Evolutionary conservation across 768 basidiomycete genomes (phyloP).

Genomic region (Leccinum truebloodii): DNA sequence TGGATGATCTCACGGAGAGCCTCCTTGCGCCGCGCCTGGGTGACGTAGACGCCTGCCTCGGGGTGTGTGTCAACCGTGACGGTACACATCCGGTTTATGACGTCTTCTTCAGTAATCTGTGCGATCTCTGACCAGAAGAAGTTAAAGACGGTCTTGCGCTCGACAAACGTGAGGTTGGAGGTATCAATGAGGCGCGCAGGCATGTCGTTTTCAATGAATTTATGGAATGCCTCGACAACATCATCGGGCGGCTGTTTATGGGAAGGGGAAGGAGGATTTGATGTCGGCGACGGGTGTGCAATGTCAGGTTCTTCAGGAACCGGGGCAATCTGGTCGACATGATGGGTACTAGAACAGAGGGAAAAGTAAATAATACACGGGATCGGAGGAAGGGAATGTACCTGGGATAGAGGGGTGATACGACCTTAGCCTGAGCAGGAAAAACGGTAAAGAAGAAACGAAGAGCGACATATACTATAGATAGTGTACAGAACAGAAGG

Average conservation of each 20-base stretch:
- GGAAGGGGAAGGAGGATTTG: not conserved
- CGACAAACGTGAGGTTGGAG: constrained; percentile 21
- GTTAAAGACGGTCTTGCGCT: constrained; percentile 19
- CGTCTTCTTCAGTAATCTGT: constrained; percentile 18
- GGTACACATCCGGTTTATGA: constrained; percentile 5
- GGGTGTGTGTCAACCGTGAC: constrained; percentile 3
- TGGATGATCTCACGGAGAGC: constrained; percentile 21
- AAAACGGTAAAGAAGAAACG: not conserved
- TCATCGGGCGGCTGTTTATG: constrained; percentile 2
- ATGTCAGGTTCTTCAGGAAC: no score
- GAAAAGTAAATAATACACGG: not conserved
- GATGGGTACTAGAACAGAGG: not conserved
- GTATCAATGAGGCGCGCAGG: constrained; percentile 29
- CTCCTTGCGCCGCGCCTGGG: not conserved
- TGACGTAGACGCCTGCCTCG: constrained; percentile 19
- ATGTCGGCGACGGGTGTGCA: not conserved
- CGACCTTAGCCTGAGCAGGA: not conserved
- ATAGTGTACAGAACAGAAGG: not conserved
- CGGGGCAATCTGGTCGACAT: not conserved
- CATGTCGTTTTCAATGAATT: constrained; percentile 29
- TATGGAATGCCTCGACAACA: constrained; percentile 15
- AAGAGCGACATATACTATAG: not conserved
- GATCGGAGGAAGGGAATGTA: not conserved
- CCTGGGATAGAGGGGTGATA: not conserved
- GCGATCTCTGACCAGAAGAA: constrained; percentile 22